These are phyloP conservation scores for Sistotremastrum niveocremeum DNA, from an alignment of 768 basidiomycete genomes.

Conservation along the genomic window DNA sequence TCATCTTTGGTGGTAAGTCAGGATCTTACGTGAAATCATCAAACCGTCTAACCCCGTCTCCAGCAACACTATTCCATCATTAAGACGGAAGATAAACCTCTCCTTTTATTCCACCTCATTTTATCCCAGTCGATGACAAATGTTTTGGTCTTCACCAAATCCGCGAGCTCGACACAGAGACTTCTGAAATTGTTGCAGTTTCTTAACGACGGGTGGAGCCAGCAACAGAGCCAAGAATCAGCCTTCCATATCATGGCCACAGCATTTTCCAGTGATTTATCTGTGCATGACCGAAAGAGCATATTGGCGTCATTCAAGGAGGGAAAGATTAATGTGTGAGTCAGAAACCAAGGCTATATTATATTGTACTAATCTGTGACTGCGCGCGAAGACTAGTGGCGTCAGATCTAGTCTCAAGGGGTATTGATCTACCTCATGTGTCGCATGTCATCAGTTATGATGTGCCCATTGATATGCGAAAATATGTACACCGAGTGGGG, in stretches of 20 bases:
- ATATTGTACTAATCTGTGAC: neutral
- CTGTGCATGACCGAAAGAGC: slow-evolving; percentile 52
- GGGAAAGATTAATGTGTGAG: slow-evolving; percentile 74
- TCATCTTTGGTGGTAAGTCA: slow-evolving; percentile 50
- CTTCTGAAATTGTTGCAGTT: slow-evolving; percentile 72
- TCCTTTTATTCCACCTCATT: slow-evolving; percentile 80
- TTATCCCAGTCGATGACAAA: slow-evolving; percentile 46
- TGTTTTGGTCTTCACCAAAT: slow-evolving; percentile 93
- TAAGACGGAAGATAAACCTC: slow-evolving; percentile 68
- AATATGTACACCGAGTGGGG: slow-evolving; percentile 96
- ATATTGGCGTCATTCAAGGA: slow-evolving; percentile 74
- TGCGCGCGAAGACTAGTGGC: slow-evolving; percentile 60
- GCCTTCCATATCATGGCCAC: slow-evolving; percentile 28
- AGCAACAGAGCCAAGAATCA: slow-evolving; percentile 7
- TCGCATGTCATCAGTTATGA: slow-evolving; percentile 94
- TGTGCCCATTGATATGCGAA: slow-evolving; percentile 91
- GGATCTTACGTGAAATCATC: neutral
- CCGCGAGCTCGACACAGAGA: slow-evolving; percentile 76
- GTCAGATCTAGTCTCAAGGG: slow-evolving; percentile 90
- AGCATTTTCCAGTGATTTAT: slow-evolving; percentile 83
- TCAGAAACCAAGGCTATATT: slow-evolving; percentile 1
- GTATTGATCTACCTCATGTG: slow-evolving; percentile 88
- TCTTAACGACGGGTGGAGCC: slow-evolving; percentile 37
- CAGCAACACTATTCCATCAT: slow-evolving; percentile 85
- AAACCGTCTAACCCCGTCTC: no score